A percentile compares a stretch with the other conserved stretches of the same genome.
Conservation (phyloP, 2,329 filamentous ascomycete genomes). For the Pestalotiopsis sp. region DNA sequence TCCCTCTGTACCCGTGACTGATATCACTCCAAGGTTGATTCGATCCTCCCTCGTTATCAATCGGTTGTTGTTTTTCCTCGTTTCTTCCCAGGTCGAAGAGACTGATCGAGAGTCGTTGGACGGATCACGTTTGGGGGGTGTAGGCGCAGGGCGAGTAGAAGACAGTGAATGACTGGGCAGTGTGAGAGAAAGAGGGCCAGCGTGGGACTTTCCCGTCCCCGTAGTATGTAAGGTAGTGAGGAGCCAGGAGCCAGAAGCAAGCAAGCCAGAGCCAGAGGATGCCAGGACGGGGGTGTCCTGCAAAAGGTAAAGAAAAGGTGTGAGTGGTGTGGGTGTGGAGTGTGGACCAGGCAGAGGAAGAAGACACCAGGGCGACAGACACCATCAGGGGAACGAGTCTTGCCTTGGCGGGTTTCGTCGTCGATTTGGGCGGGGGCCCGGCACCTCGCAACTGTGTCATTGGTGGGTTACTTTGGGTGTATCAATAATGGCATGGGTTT, state of each 20-base stretch:
- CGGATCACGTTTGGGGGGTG: not conserved
- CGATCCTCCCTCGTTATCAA: not conserved
- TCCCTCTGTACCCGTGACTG: slow-evolving; percentile 13
- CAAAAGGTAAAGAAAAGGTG: not conserved
- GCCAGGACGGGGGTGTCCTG: not conserved
- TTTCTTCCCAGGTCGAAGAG: not conserved
- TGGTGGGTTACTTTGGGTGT: slow-evolving; percentile 13
- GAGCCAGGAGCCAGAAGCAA: not conserved
- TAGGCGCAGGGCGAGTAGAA: not conserved
- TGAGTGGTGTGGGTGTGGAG: not conserved
- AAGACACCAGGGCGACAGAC: not conserved
- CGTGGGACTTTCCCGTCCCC: slow-evolving; percentile 11
- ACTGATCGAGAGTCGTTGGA: not conserved
- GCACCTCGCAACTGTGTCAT: slow-evolving; percentile 11
- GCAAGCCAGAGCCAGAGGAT: too few species aligned
- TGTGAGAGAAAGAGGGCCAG: slow-evolving; percentile 11
- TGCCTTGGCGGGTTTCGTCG: slow-evolving; percentile 12
- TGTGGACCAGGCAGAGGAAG: not conserved
- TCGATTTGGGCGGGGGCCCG: slow-evolving; percentile 12
- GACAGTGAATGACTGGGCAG: slow-evolving; percentile 7
- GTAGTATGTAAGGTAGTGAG: not conserved
- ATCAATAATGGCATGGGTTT: slow-evolving; percentile 10
- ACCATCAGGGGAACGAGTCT: slow-evolving; percentile 14
- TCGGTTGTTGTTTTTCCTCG: not conserved
- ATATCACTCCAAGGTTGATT: not conserved